Conservation (phyloP, 129 eudicot genomes). For the Oenanthe sinensis region DNA sequence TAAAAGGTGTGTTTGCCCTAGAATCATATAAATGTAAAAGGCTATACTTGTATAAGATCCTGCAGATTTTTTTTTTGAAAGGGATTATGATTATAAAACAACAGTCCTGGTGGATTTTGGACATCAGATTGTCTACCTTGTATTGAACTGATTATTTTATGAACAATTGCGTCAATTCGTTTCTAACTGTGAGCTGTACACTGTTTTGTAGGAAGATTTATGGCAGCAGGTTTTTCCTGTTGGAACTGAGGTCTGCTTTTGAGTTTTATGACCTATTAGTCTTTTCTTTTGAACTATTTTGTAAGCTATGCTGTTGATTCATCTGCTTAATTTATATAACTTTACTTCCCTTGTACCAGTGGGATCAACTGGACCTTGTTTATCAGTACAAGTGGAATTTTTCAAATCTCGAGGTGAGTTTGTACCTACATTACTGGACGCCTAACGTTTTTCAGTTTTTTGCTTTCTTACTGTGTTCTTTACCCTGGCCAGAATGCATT, state of each 20-base stretch:
- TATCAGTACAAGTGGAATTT: slow-evolving; percentile 91
- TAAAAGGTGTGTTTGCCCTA: background rate
- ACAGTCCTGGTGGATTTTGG: background rate
- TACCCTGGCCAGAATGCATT: slow-evolving; percentile 50
- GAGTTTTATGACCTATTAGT: background rate
- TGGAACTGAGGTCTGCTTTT: slow-evolving; percentile 73
- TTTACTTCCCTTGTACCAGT: slow-evolving; percentile 32
- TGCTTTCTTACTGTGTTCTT: slow-evolving; percentile 10
- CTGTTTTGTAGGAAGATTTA: slow-evolving; percentile 73
- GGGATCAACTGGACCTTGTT: slow-evolving; percentile 91
- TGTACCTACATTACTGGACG: background rate
- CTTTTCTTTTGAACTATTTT: background rate
- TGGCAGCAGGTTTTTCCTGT: slow-evolving; percentile 94
- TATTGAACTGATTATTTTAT: background rate
- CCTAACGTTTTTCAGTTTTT: background rate
- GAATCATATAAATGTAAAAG: background rate
- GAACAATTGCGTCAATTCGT: background rate
- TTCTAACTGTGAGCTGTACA: background rate
- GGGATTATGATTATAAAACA: background rate
- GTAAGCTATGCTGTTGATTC: slow-evolving; percentile 1
- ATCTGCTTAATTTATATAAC: background rate
- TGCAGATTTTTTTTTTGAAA: background rate
- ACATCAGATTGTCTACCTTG: background rate
- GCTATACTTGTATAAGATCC: background rate
- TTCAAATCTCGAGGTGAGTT: slow-evolving; percentile 76